Conservation (phyloP, 2,329 filamentous ascomycete genomes). For the Diplodia seriata region DNA sequence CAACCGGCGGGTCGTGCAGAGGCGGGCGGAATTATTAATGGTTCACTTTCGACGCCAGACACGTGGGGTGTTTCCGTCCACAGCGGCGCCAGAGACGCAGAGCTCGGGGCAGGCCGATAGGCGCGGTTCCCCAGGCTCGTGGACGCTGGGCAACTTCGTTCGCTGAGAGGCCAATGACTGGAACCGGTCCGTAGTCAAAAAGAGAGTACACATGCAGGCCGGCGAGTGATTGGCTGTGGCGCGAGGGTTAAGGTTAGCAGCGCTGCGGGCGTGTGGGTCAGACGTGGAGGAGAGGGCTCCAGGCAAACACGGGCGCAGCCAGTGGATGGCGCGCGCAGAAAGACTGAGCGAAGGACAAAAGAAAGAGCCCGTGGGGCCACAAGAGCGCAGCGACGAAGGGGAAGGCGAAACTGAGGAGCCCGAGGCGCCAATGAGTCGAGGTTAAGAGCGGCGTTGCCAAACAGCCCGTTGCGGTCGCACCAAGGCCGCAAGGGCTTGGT, state of each 20-base stretch:
- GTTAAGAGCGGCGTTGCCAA: conserved; percentile 15
- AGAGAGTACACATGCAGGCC: conserved; percentile 3
- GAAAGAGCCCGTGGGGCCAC: conserved; percentile 2
- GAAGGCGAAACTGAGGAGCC: conserved; percentile 16
- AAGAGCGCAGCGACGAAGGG: conserved; percentile 15
- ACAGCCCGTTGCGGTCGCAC: conserved; percentile 20
- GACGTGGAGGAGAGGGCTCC: conserved; percentile 18
- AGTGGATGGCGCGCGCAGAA: conserved; percentile 19
- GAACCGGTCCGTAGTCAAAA: conserved; percentile 21
- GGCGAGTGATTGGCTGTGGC: conserved; percentile 24
- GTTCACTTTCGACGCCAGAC: conserved; percentile 33
- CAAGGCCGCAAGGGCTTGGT: conserved; percentile 12
- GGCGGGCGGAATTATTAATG: conserved; percentile 25
- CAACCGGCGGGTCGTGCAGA: conserved; percentile 13
- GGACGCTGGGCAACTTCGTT: not conserved
- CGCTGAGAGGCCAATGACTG: conserved; percentile 23
- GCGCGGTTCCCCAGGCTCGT: conserved; percentile 15
- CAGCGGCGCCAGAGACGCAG: conserved; percentile 36
- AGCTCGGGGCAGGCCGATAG: conserved; percentile 30
- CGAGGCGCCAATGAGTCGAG: conserved; percentile 21
- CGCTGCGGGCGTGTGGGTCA: conserved; percentile 13
- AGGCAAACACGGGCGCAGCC: conserved; percentile 26
- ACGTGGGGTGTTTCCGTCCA: conserved; percentile 39
- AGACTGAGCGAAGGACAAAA: conserved; percentile 24
- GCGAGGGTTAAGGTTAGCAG: conserved; percentile 9